A percentile compares a stretch with the other conserved stretches of the same genome.
Evolutionary conservation across 2,329 filamentous ascomycete genomes (phyloP).

Genomic region (Pseudonectria foliicola): DNA sequence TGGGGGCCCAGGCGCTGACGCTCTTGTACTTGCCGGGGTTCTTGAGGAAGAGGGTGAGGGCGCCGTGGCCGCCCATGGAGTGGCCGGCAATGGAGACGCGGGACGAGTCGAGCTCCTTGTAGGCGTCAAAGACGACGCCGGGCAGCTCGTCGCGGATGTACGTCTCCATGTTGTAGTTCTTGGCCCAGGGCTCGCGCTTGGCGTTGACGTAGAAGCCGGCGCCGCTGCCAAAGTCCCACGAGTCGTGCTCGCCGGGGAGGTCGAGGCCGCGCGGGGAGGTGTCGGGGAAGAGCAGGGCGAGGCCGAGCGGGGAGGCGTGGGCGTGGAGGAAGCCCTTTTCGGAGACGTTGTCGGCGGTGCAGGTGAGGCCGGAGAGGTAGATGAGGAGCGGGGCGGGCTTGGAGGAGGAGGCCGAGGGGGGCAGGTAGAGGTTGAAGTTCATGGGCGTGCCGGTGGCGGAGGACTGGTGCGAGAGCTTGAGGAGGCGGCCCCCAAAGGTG

Average conservation of each 20-base stretch:
- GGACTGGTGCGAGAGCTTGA: constrained; percentile 87
- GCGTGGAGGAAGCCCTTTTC: constrained; percentile 89
- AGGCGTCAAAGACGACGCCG: constrained; percentile 61
- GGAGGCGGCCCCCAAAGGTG: constrained; percentile 87
- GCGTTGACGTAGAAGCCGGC: constrained; percentile 96
- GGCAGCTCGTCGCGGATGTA: constrained; percentile 92
- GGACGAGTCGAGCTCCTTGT: constrained; percentile 59
- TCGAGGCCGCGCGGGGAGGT: constrained; percentile 82
- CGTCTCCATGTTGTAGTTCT: constrained; percentile 87
- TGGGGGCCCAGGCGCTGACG: constrained; percentile 85
- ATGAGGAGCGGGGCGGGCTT: constrained; percentile 71
- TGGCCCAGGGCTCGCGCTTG: constrained; percentile 62
- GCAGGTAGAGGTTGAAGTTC: constrained; percentile 88
- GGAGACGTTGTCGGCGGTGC: constrained; percentile 79
- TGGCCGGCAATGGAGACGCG: constrained; percentile 85
- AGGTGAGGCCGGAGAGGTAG: constrained; percentile 91
- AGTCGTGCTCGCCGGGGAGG: constrained; percentile 77
- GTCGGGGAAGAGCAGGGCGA: constrained; percentile 93
- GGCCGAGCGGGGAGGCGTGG: constrained; percentile 67
- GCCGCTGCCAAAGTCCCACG: constrained; percentile 85
- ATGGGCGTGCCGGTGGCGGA: constrained; percentile 76
- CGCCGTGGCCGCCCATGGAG: constrained; percentile 96
- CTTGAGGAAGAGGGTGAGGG: constrained; percentile 84
- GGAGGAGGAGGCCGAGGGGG: constrained; percentile 54
- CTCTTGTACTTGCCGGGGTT: constrained; percentile 85